Evolutionary conservation across 139 green algal genomes (phyloP), one percentile per base, ranked within the genome.

Genomic region (Raphidocelis subcapitata): DNA sequence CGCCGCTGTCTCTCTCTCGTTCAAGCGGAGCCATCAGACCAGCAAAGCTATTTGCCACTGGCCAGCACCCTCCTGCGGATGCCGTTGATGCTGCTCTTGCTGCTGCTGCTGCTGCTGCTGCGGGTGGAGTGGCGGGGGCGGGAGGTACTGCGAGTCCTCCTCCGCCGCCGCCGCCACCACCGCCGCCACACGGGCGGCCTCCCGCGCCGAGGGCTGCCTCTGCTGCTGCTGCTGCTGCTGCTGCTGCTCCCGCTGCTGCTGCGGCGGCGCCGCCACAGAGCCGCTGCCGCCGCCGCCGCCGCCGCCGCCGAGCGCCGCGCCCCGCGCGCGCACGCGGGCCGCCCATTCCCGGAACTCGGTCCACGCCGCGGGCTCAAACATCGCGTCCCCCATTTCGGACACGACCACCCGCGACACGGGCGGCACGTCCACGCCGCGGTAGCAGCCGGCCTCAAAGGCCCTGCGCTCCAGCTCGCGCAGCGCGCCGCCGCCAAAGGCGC

Each of bases 321-420:
- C 65, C 20, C 80, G 69, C 41, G 72, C 54, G 14, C 73, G 60
- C 54, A 89, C 71, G 12, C 81, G 79, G 20, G 65, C 46, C n/a
- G 80, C 67, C 65, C 84, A 89, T 20, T 70, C 71, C 63, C 83
- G 87, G 80, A 88, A 85, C 4, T 63, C 67, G 21, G 49, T 57
- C 85, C 85, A 90, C 65, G 86, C 84, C 54, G 54, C 61, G 0
- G 81, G 74, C 73, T 90, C 85, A 65, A 90, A 88, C 85, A 90
- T 85, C 3, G 66, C 54, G 37, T 87, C 82, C n/a, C 65, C 76
- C 79, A 90, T 82, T 65, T 71, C 72, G 62, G 81, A 76, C 59
- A 90, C 81, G 1, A 69, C 59, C 52, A 88, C 56, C 44, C 32
- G 73, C 29, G 64, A 31, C 29, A 81, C 69, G 62, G 61, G 61